Evolutionary conservation across 345 rosid genomes (phyloP), one percentile per base, ranked within the genome.

Genomic region (Microthlaspi erraticum): DNA sequence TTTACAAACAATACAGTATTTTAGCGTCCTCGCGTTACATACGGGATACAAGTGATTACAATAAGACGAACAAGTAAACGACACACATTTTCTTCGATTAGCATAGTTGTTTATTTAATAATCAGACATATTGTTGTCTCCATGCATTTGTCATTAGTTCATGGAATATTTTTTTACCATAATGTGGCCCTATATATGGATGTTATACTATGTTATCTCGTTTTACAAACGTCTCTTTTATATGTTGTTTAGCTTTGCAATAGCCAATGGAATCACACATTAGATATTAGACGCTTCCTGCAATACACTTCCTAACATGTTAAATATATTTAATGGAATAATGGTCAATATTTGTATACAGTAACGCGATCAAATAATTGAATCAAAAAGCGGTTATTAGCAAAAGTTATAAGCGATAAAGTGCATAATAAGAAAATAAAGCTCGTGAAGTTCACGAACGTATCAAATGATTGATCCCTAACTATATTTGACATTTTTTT

Each of bases 181-280:
- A 42, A 49, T 37, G 70, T 37, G 64, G 57, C 4, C 56, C 46
- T 13, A 36, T 26, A 26, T 26, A 26, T 59, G 33, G 10, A 39
- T 53, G 51, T 64, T 64, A 36, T 45, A 38, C 19, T n/a, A 64
- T 64, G 33, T 45, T 45, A 34, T 48, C 57, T 55, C 76, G 56
- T 52, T 48, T 57, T 26, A 2, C 13, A 16, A 12, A 34, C 38
- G 38, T 58, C 9, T 44, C 46, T 7, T 46, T 23, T 45, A 46
- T 49, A 39, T 52, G 42, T 3, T 50, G 43, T 60, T 29, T 60
- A 60, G 23, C 36, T 31, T 50, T 17, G 9, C 18, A 39, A 31
- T 50, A 60, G 14, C 60, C 48, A 41, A 49, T 29, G 60, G 7
- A 29, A 38, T 12, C 34, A 39, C 16, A n/a, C 64, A 17, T 44